Percentiles rank a stretch among this genome's conserved stretches.
Evolutionary conservation across 495 filamentous ascomycete species (phyloP).

Genomic region (Bacidia gigantensis): DNA sequence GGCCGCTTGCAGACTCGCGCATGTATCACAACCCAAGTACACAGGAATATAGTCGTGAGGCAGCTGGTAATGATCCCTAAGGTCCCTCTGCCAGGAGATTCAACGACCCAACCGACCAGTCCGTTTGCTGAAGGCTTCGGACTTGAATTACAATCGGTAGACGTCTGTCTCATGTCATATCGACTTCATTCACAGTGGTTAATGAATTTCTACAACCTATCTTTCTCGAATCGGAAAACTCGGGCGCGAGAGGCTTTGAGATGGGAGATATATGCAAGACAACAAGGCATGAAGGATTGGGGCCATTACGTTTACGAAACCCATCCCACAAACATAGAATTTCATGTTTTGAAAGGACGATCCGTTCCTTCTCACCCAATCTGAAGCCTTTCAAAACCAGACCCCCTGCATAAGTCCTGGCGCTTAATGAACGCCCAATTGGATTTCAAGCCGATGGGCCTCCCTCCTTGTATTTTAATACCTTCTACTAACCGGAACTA

Average conservation of each 20-base stretch:
- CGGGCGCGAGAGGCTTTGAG: background rate
- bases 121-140: slow-evolving; percentile 2
- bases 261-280: background rate
- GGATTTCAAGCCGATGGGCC: background rate
- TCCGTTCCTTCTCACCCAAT: background rate
- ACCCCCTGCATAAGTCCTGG: background rate
- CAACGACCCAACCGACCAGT: slow-evolving; percentile 22
- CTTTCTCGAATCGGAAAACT: background rate
- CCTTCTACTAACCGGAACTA: too few species aligned
- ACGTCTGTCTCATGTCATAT: background rate
- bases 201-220: background rate
- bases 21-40: slow-evolving; percentile 28
- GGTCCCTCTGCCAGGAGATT: slow-evolving; percentile 24
- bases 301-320: too few species aligned
- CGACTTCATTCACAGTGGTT: too few species aligned
- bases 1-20: slow-evolving; percentile 23
- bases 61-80: slow-evolving; percentile 23
- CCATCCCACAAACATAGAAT: background rate
- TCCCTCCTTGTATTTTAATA: too few species aligned
- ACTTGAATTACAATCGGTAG: background rate
- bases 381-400: background rate
- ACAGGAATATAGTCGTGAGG: slow-evolving; percentile 25
- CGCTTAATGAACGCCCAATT: background rate
- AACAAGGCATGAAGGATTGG: background rate
- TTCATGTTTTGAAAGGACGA: background rate